These are phyloP conservation scores for Echites panduratus DNA, from an alignment of 257 asterid species.

Conservation along the genomic window DNA sequence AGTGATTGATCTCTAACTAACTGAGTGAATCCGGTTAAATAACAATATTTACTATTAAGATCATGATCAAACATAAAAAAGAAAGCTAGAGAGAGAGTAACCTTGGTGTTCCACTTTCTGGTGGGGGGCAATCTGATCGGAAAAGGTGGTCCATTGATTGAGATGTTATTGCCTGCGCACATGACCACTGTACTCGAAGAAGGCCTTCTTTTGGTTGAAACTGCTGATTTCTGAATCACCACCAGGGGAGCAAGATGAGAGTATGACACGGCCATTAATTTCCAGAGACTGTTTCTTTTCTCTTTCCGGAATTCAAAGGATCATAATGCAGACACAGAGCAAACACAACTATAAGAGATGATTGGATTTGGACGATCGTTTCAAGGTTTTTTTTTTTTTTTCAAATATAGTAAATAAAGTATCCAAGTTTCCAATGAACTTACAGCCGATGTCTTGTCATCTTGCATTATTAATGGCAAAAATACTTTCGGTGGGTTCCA, in stretches of 20 bases:
- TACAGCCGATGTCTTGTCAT: slow-evolving; percentile 36
- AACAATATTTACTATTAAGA: too few species aligned
- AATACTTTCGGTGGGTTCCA: slow-evolving; percentile 36
- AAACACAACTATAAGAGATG: not conserved
- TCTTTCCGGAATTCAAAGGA: not conserved
- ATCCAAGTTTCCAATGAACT: not conserved
- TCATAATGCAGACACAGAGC: not conserved
- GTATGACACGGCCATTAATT: slow-evolving; percentile 40
- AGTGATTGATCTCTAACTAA: not conserved
- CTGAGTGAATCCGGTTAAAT: not conserved
- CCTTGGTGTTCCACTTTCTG: slow-evolving; percentile 39
- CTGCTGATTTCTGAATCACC: slow-evolving; percentile 11
- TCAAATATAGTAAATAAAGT: too few species aligned
- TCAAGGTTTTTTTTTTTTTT: too few species aligned
- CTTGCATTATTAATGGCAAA: slow-evolving; percentile 30
- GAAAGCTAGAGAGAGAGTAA: not conserved
- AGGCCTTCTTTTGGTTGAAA: slow-evolving; percentile 14
- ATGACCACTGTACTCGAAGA: slow-evolving; percentile 25
- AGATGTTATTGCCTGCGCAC: slow-evolving; percentile 34
- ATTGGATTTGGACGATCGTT: not conserved
- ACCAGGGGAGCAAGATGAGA: slow-evolving; percentile 19
- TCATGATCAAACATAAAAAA: too few species aligned
- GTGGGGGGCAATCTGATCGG: slow-evolving; percentile 38
- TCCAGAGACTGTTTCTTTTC: not conserved
- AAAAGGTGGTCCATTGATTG: slow-evolving; percentile 19